Conservation (phyloP, 345 rosid species). For the Hibiscus tridactylites region DNA sequence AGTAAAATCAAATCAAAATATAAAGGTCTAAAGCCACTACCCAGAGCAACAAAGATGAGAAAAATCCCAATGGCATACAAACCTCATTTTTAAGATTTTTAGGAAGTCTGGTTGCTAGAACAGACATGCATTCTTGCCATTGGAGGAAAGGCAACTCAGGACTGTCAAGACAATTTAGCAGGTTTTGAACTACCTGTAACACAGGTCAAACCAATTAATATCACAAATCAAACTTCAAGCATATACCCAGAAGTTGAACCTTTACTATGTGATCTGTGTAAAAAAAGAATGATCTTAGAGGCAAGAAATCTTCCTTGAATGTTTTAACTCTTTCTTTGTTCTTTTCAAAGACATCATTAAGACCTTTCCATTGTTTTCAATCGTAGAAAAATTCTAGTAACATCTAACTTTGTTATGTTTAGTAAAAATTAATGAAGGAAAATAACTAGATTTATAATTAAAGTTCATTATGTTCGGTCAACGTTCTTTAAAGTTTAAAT, state of each 20-base stretch:
- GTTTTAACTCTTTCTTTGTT: neutral
- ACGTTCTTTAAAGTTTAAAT: neutral
- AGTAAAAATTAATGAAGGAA: neutral
- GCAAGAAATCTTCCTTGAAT: neutral
- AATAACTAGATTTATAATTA: neutral
- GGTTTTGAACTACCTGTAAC: conserved; percentile 78
- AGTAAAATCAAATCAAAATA: conserved; percentile 14
- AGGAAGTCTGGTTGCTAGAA: conserved; percentile 90
- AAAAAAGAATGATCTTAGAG: neutral
- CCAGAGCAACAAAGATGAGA: conserved; percentile 9
- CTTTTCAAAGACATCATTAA: neutral
- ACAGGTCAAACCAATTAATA: conserved; percentile 15
- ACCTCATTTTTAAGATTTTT: conserved; percentile 86
- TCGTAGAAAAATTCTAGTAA: neutral
- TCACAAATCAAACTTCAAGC: conserved; percentile 3
- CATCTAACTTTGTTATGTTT: neutral
- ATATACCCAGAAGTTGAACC: conserved; percentile 6
- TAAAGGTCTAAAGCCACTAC: conserved; percentile 9
- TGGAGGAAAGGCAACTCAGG: conserved; percentile 99
- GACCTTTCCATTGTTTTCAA: neutral
- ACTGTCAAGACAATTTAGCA: conserved; percentile 85
- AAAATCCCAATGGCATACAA: conserved; percentile 5
- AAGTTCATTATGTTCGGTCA: neutral
- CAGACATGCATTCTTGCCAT: conserved; percentile 96
- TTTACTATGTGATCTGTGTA: neutral